Evolutionary conservation across 2,329 filamentous ascomycete genomes (phyloP).

Genomic region (Colletotrichum plurivorum): DNA sequence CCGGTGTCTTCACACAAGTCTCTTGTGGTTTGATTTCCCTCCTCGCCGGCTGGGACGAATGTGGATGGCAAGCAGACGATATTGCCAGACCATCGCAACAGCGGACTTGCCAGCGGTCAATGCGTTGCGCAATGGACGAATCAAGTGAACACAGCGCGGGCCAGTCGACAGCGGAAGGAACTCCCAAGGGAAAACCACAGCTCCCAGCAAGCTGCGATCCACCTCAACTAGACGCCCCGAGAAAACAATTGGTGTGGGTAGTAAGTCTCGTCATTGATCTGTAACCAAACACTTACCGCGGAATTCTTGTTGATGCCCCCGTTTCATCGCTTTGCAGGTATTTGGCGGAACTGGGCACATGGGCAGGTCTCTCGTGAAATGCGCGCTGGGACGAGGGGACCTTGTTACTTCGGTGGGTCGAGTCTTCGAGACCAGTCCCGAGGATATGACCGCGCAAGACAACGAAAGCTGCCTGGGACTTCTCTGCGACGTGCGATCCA

Average conservation of each 20-base stretch:
- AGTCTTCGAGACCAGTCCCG: slow-evolving; percentile 80
- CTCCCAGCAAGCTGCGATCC: slow-evolving; percentile 91
- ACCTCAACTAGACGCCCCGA: slow-evolving; percentile 77
- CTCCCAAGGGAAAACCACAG: slow-evolving; percentile 58
- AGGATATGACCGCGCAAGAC: slow-evolving; percentile 75
- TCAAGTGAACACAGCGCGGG: slow-evolving; percentile 29
- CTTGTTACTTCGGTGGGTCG: slow-evolving; percentile 89
- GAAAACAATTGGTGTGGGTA: slow-evolving; percentile 88
- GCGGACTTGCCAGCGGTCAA: too few relatives aligned
- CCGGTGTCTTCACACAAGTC: too few relatives aligned
- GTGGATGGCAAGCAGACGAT: too few relatives aligned
- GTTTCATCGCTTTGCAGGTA: slow-evolving; percentile 65
- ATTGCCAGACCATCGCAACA: too few relatives aligned
- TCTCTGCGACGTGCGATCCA: slow-evolving; percentile 91
- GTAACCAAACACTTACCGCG: slow-evolving; percentile 12
- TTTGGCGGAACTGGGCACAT: slow-evolving; percentile 99
- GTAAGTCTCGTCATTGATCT: slow-evolving; percentile 63
- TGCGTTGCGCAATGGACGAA: slow-evolving; percentile 22
- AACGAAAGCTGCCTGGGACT: slow-evolving; percentile 82
- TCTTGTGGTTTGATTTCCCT: too few relatives aligned
- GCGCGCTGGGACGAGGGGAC: slow-evolving; percentile 84
- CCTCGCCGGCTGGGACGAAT: too few relatives aligned
- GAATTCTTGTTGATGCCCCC: background rate
- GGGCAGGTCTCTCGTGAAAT: slow-evolving; percentile 89
- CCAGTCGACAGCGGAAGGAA: slow-evolving; percentile 21